phyloP scores from a whole-genome alignment of 176 grass and related monocot genomes.

The Panicum miliaceum region DNA sequence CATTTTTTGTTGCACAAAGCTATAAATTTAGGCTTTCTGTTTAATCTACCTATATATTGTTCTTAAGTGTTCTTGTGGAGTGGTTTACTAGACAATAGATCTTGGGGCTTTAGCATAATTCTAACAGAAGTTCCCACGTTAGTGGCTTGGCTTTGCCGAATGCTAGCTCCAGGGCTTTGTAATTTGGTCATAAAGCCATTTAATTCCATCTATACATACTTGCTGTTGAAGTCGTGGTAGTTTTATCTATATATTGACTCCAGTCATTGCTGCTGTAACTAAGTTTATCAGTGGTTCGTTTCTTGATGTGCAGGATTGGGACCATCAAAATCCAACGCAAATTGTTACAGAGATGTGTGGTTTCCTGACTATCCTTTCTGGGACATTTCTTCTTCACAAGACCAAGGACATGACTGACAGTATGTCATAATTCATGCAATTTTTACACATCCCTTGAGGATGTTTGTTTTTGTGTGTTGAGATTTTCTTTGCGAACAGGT shows the following conservation, averaged over 20 bases:
- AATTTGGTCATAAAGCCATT: background rate
- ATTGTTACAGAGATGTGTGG: slow-evolving; percentile 82
- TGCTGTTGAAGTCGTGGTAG: background rate
- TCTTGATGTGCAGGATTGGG: slow-evolving; percentile 69
- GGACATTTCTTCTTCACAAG: slow-evolving; percentile 86
- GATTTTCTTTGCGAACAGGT: slow-evolving; percentile 43
- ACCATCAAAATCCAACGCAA: slow-evolving; percentile 80
- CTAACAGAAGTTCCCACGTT: background rate
- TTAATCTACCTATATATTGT: slow-evolving; percentile 26
- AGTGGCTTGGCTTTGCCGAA: background rate
- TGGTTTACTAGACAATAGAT: slow-evolving; percentile 44
- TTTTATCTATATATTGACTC: slow-evolving; percentile 5
- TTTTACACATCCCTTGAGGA: slow-evolving; percentile 2
- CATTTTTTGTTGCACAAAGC: slow-evolving; percentile 32
- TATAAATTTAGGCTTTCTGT: background rate
- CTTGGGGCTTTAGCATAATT: slow-evolving; percentile 11
- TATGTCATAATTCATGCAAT: slow-evolving; percentile 36
- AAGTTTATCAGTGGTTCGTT: slow-evolving; percentile 16
- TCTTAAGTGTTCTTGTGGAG: background rate
- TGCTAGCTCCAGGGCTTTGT: slow-evolving; percentile 3
- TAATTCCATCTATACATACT: slow-evolving; percentile 11
- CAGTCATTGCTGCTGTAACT: background rate
- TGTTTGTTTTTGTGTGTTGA: slow-evolving; percentile 21
- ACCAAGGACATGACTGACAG: slow-evolving; percentile 76
- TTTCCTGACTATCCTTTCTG: slow-evolving; percentile 83